Base-by-base conservation (phyloP, 2,329 filamentous ascomycete species). In the Fusarium musae region DNA sequence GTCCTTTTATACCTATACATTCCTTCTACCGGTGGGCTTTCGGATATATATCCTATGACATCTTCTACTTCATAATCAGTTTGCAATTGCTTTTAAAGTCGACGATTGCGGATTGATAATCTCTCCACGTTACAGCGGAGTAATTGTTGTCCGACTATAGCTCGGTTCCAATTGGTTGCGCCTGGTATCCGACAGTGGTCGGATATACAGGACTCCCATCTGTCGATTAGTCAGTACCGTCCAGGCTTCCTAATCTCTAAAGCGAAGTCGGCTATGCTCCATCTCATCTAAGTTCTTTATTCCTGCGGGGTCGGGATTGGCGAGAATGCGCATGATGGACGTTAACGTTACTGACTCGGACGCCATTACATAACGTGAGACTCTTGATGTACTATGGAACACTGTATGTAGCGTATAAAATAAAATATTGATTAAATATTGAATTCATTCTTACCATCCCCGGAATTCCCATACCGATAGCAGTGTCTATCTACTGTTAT, bases 401-500 rank as follows among this genome's bases (percentile, higher is more conserved):
- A 28, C 13, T 16, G 2, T 6, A 5, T 37, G 5, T 12, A 21
- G 17, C 2, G 9, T 28, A 21, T 0, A 15, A 6, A 0, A 6
- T 17, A 0, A 21, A 12, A 26, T n/a, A 0, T 2, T 17, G 4
- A 37, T 12, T 15, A 15, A 28, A 17, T n/a, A n/a, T 23, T 4
- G 5, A 13, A 5, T 5, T 5, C 13, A 12, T 3, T 28, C 2
- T 12, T 16, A 1, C 10, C 16, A 2, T 6, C 19, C 13, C 5
- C 1, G 8, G 1, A 28, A 28, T n/a, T 13, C 0, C 0, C 17
- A 2, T 5, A 17, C 0, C 9, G 5, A 9, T 13, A n/a, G n/a
- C 4, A 1, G 40, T 5, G 3, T 28, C 9, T 28, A 3, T 13
- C 3, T 28, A 6, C 9, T 2, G 0, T 4, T 28, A 6, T 53